Conservation (phyloP, 2,329 filamentous ascomycete genomes). For the Phialophora tarda region DNA sequence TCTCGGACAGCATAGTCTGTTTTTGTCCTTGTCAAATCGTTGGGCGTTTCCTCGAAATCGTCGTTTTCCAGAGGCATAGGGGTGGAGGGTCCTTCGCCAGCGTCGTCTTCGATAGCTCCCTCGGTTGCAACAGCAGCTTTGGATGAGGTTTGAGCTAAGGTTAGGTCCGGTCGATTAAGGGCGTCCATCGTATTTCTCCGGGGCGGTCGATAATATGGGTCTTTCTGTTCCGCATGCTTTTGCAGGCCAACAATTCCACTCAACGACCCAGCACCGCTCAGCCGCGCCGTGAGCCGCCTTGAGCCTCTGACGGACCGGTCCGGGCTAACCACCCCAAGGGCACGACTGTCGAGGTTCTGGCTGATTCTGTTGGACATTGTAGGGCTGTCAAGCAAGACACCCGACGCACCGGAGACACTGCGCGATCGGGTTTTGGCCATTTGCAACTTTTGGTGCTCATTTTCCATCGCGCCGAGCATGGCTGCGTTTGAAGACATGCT, state of each 20-base stretch:
- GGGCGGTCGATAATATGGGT: constrained; percentile 89
- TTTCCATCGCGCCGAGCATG: constrained; percentile 68
- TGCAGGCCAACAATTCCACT: constrained; percentile 51
- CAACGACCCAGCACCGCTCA: constrained; percentile 51
- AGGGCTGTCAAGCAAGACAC: constrained; percentile 61
- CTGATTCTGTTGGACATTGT: constrained; percentile 59
- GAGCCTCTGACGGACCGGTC: constrained; percentile 73
- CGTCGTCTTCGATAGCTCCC: constrained; percentile 57
- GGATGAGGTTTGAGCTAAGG: constrained; percentile 51
- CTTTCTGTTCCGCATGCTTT: constrained; percentile 61
- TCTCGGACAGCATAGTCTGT: constrained; percentile 84
- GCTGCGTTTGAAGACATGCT: constrained; percentile 82
- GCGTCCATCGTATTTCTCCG: constrained; percentile 68
- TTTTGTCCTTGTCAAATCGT: constrained; percentile 54
- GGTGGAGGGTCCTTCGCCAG: constrained; percentile 42
- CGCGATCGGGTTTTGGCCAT: constrained; percentile 60
- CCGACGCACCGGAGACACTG: constrained; percentile 67
- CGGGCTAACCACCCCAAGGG: constrained; percentile 65
- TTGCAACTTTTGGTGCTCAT: constrained; percentile 65
- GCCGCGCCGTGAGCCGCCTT: constrained; percentile 63
- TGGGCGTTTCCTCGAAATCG: constrained; percentile 45
- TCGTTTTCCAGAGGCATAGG: constrained; percentile 44
- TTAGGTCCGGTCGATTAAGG: constrained; percentile 48
- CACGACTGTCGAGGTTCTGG: constrained; percentile 53
- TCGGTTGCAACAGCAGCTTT: constrained; percentile 42